Base-by-base conservation (phyloP, 2,329 filamentous ascomycete genomes). In the Diaporthe eres region DNA sequence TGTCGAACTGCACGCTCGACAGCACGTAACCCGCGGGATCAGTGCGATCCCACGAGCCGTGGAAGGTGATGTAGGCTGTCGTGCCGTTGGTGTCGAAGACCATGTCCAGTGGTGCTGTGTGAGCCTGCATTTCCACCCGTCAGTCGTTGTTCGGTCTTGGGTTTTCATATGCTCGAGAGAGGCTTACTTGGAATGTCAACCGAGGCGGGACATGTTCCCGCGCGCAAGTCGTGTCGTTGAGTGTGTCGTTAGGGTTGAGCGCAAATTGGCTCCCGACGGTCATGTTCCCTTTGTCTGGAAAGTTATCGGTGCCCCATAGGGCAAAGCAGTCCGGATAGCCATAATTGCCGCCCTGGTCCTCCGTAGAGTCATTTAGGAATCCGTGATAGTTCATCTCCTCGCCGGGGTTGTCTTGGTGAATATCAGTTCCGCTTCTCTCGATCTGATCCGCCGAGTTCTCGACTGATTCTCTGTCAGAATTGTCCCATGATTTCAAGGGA, bases 341-440 rank as follows among this genome's bases (percentile, higher is more conserved):
- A 80, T 92, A 93, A 82, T 94, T 94, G 4, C 82, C 83, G 22
- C 85, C 86, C 73, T 84, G 82, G 28, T 81, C 74, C 15, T 79
- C 80, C 0, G 78, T 78, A 13, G 82, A 79, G 19, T 82, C 80
- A 76, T 83, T 79, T 49, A 94, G 85, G 68, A 87, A 87, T 2
- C 93, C 92, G 78, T 93, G 90, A 81, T 89, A 94, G 82, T 95
- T 94, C 82, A 95, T 83, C 82, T 94, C 92, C 81, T 95, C 93
- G 28, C 90, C 93, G 0, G 93, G 93, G 80, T 94, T 94, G 77
- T 92, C 85, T 78, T 90, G 84, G 79, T 93, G 91, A 61, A 94
- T 88, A 78, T 93, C 91, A 15, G 84, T 79, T 10, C 87, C 88
- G 34, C 85, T 79, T 37, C 92, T 87, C 42, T 84, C 81, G 58